Evolutionary conservation across 257 asterid genomes (phyloP).

Genomic region (Cynanchum wilfordii): DNA sequence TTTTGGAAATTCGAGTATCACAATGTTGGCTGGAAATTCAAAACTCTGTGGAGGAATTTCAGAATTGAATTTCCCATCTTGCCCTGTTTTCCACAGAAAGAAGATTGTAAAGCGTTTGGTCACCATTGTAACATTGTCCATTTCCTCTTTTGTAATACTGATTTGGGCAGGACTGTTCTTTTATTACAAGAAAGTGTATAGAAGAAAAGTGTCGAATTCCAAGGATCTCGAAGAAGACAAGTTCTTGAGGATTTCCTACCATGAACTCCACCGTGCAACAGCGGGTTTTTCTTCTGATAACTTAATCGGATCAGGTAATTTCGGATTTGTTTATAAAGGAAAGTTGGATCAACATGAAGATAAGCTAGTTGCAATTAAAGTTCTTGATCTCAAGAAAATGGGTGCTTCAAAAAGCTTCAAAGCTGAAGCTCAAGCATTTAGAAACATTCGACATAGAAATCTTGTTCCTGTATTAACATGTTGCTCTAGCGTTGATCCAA

Average conservation of each 20-base stretch:
- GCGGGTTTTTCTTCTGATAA: not conserved
- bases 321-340: not conserved
- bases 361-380: not conserved
- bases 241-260: no score
- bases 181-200: not conserved
- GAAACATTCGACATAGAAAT: not conserved
- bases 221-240: no score
- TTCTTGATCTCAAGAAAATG: not conserved
- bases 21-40: not conserved
- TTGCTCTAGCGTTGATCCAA: not conserved
- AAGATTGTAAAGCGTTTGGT: not conserved
- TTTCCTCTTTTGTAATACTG: not conserved
- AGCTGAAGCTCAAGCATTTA: not conserved
- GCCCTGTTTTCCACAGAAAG: not conserved
- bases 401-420: not conserved
- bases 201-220: no score
- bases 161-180: not conserved
- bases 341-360: not conserved
- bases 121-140: no score
- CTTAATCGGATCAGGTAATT: no score
- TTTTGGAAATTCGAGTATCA: not conserved
- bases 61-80: not conserved
- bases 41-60: not conserved
- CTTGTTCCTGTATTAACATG: not conserved
- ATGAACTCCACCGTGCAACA: no score